These are phyloP conservation scores for Diaporthe sp. DNA, from an alignment of 2,329 filamentous ascomycete genomes.

Conservation along the genomic window DNA sequence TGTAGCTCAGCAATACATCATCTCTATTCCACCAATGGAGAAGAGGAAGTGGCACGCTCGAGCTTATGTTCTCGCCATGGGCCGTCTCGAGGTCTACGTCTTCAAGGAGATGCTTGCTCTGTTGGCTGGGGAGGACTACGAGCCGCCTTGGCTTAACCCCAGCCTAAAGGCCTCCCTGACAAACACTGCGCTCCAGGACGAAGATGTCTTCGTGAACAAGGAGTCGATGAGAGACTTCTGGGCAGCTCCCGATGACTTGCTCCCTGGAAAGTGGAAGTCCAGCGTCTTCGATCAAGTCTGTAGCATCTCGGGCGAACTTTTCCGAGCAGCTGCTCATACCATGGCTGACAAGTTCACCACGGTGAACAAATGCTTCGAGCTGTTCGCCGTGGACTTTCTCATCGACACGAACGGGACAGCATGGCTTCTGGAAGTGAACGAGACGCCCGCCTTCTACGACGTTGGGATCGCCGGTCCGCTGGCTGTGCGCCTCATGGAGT, in stretches of 20 bases:
- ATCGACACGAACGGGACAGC: slow-evolving; percentile 49
- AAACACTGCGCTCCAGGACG: slow-evolving; percentile 54
- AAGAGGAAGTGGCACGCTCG: slow-evolving; percentile 54
- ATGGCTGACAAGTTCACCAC: slow-evolving; percentile 56
- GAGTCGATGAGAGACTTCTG: slow-evolving; percentile 55
- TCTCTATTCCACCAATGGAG: slow-evolving; percentile 49
- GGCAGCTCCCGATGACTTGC: slow-evolving; percentile 47
- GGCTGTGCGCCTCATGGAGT: slow-evolving; percentile 53
- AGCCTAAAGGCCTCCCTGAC: slow-evolving; percentile 52
- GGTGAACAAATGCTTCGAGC: slow-evolving; percentile 54
- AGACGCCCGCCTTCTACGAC: slow-evolving; percentile 55
- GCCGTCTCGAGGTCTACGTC: slow-evolving; percentile 54
- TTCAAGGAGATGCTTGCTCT: slow-evolving; percentile 54
- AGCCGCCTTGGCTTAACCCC: slow-evolving; percentile 54
- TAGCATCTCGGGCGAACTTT: slow-evolving; percentile 50
- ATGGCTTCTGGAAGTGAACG: slow-evolving; percentile 55
- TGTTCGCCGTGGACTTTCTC: slow-evolving; percentile 55
- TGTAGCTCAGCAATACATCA: slow-evolving; percentile 55
- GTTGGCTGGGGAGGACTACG: slow-evolving; percentile 52
- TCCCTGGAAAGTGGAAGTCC: slow-evolving; percentile 51
- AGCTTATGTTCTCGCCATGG: slow-evolving; percentile 53
- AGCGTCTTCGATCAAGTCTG: slow-evolving; percentile 53
- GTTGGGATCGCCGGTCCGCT: slow-evolving; percentile 51
- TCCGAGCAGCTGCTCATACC: slow-evolving; percentile 52
- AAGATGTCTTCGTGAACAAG: slow-evolving; percentile 49